phyloP scores from a whole-genome alignment of 2,329 filamentous ascomycete species.

The Alternaria gansuensis region DNA sequence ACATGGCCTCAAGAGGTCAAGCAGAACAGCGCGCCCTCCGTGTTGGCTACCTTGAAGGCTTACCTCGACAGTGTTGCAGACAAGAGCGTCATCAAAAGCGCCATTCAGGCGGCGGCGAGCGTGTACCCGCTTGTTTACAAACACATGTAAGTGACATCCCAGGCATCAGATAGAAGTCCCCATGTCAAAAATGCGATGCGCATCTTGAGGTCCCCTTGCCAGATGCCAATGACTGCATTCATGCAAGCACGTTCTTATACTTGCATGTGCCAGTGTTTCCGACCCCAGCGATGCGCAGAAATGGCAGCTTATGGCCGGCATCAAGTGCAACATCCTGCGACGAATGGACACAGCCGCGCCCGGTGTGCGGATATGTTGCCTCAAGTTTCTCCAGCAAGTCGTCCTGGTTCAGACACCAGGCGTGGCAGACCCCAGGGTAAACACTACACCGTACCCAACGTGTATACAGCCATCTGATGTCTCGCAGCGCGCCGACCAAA shows the following conservation, averaged over 20 bases:
- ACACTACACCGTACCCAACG: slow-evolving; percentile 37
- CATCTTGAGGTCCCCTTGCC: slow-evolving; percentile 25
- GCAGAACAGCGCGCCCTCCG: slow-evolving; percentile 77
- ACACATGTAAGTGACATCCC: slow-evolving; percentile 80
- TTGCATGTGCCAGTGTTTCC: slow-evolving; percentile 72
- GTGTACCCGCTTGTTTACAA: slow-evolving; percentile 91
- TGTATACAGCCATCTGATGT: slow-evolving; percentile 34
- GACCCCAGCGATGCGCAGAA: slow-evolving; percentile 81
- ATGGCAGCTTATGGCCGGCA: slow-evolving; percentile 87
- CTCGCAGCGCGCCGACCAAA: slow-evolving; percentile 72
- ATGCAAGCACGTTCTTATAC: slow-evolving; percentile 46
- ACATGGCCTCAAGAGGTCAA: slow-evolving; percentile 79
- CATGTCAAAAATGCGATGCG: slow-evolving; percentile 27
- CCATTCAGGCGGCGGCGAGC: slow-evolving; percentile 88
- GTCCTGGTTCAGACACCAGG: slow-evolving; percentile 92
- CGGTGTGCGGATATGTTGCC: slow-evolving; percentile 87
- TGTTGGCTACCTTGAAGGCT: slow-evolving; percentile 75
- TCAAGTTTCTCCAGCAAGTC: slow-evolving; percentile 96
- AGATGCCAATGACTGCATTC: slow-evolving; percentile 27
- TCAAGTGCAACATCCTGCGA: slow-evolving; percentile 87
- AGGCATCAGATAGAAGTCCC: slow-evolving; percentile 36
- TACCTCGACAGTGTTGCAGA: slow-evolving; percentile 70
- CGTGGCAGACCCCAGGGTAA: slow-evolving; percentile 82
- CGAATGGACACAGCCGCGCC: slow-evolving; percentile 84
- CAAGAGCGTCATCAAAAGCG: slow-evolving; percentile 79